phyloP scores from a whole-genome alignment of 805 yeast species.

The Yarrowia porcina region DNA sequence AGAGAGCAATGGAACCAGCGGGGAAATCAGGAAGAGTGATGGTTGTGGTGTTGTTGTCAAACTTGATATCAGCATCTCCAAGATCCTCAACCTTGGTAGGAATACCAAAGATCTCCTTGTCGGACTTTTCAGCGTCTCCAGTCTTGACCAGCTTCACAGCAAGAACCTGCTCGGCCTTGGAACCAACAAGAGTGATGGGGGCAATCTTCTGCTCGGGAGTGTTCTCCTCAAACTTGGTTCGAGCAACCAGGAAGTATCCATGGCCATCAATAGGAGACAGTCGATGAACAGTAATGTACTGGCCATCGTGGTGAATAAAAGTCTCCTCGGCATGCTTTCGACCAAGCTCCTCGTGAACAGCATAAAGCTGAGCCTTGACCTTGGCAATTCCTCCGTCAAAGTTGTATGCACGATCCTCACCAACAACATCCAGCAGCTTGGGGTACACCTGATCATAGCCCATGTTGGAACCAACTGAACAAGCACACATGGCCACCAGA shows the following conservation, averaged over 20 bases:
- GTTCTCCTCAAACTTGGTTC: constrained; percentile 65
- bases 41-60: constrained; percentile 45
- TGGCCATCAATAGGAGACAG: constrained; percentile 76
- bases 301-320: constrained; percentile 93
- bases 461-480: constrained; percentile 90
- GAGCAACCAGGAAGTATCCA: constrained; percentile 85
- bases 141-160: constrained; percentile 53
- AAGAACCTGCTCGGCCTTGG: constrained; percentile 47
- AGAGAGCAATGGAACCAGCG: constrained; percentile 86
- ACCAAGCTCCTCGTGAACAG: constrained; percentile 41
- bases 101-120: constrained; percentile 52
- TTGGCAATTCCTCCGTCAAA: constrained; percentile 64
- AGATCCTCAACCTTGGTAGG: constrained; percentile 61
- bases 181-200: constrained; percentile 38
- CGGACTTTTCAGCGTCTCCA: constrained; percentile 48
- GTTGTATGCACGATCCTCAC: constrained; percentile 62
- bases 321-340: constrained; percentile 70
- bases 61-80: constrained; percentile 49
- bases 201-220: constrained; percentile 36
- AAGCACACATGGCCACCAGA: constrained; percentile 83
- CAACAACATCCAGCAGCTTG: constrained; percentile 70
- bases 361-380: constrained; percentile 50
- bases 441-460: constrained; percentile 96
- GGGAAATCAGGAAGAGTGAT: constrained; percentile 69
- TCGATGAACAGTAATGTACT: constrained; percentile 86